Base-by-base conservation (phyloP, 768 basidiomycete species). In the Zangia roseola region DNA sequence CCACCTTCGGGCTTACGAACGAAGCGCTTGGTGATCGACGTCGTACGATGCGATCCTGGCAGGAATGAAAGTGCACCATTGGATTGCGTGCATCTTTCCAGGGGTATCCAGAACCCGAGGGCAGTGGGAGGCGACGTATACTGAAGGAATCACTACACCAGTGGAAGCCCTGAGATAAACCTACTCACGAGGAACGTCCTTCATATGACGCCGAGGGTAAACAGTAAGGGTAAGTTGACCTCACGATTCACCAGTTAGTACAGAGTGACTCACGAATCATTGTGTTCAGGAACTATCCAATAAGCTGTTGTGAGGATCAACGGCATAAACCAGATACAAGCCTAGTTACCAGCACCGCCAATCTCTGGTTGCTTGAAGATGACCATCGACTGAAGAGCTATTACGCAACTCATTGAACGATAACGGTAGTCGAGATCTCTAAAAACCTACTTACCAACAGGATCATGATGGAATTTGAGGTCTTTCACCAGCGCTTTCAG, bases 281-380 rank as follows among this genome's bases (percentile, higher is more conserved):
- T 94, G 62, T 99, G 97, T 54, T 88, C 84, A 2, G 84, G 84
- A 7, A 98, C 97, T 91, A n/a, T n/a, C n/a, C n/a, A 43, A 5
- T 14, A 33, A 45, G 28, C 21, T 25, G 45, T 6, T 26, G 28
- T 43, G 13, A 51, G 38, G 13, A 16, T 40, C 19, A 9, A 20
- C 12, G 30, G 39, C 38, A 17, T 38, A 20, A 17, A 23, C 17
- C 19, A 43, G 34, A 45, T 47, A 20, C 28, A 19, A 37, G 25
- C 13, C 16, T 17, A 55, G 71, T 55, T 48, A 93, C 93, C 93
- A 80, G 89, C 84, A 2, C 93, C 93, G 2, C 97, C 95, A 21
- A 98, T 94, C 46, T 86, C 76, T 5, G 90, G 84, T 63, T 97
- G 94, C 69, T 98, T 98, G 59, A 86, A 93, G 52, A 98, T 99